Base-by-base conservation (phyloP, 176 grass and related monocot species). In the Phoenix roebelenii region DNA sequence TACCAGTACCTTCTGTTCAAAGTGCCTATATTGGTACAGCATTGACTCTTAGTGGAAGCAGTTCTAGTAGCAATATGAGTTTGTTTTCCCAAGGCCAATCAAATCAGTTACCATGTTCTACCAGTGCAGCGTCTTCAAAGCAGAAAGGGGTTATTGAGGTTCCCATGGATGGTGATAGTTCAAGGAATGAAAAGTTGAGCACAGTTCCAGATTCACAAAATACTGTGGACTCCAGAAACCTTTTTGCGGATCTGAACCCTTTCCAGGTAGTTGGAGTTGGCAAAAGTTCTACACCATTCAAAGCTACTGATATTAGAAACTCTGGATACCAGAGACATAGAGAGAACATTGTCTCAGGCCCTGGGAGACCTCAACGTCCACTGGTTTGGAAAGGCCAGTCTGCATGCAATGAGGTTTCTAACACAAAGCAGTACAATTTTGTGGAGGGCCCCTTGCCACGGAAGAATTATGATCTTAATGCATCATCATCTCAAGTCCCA, bases 181-280 rank as follows among this genome's bases (percentile, higher is more conserved):
- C 52, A 20, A 59, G 19, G 58, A 73, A 76, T 66, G 72, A 28
- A 72, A 72, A 60, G 76, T 55, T 74, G 58, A 90, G 84, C 16
- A 44, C 20, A 15, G 61, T 20, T 58, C 48, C 72, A 60, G 72
- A 77, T 74, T 70, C 51, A 9, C 81, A 85, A 25, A 81, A 83
- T 67, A 74, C 59, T 50, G 49, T 67, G 28, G 93, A 85, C 73
- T 80, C 74, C 5, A 85, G 61, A 72, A 92, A 89, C 58, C 80
- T 98, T 54, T 98, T 98, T 92, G 93, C 93, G 15, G 93, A 98
- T 28, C 79, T 98, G 71, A 98, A 98, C 70, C 93, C 93, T 57
- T 85, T 98, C 58, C 65, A 74, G 10, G 72, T 50, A 72, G 65
- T 52, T 67, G 72, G 75, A 29, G 49, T 53, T 55, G 80, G 75